Evolutionary conservation across 2,329 filamentous ascomycete species (phyloP).

Genomic region (Aspergillus ochraceoroseus): DNA sequence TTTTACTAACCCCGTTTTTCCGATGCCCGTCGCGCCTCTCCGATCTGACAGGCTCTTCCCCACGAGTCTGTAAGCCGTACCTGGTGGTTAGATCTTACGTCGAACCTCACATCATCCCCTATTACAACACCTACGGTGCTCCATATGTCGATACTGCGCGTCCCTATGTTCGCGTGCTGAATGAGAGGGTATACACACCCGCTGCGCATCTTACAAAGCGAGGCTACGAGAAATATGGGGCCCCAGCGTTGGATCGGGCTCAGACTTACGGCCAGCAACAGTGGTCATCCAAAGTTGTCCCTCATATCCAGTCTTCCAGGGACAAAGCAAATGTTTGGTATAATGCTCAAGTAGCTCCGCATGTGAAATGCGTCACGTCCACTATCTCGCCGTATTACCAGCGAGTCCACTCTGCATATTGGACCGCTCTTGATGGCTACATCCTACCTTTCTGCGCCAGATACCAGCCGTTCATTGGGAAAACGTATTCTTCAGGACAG

Average conservation of each 20-base stretch:
- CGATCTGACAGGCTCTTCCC: constrained; percentile 63
- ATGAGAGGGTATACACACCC: constrained; percentile 63
- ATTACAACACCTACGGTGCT: constrained; percentile 77
- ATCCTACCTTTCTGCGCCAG: constrained; percentile 70
- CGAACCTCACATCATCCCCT: constrained; percentile 72
- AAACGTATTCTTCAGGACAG: constrained; percentile 62
- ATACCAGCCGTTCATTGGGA: constrained; percentile 67
- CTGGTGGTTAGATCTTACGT: constrained; percentile 61
- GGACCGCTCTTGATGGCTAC: constrained; percentile 43
- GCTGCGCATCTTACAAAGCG: constrained; percentile 58
- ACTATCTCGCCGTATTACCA: constrained; percentile 67
- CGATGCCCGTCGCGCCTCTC: constrained; percentile 69
- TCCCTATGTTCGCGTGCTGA: constrained; percentile 62
- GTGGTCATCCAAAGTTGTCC: constrained; percentile 74
- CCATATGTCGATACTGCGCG: constrained; percentile 72
- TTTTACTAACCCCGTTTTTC: constrained; percentile 73
- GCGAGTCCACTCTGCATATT: constrained; percentile 59
- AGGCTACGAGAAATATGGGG: constrained; percentile 64
- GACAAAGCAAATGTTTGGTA: constrained; percentile 61
- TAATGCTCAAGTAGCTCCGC: constrained; percentile 64
- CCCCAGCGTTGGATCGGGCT: constrained; percentile 64
- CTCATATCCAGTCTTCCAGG: constrained; percentile 65
- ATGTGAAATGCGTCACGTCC: constrained; percentile 60
- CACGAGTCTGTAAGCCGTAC: constrained; percentile 78
- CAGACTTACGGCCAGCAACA: constrained; percentile 63